A percentile compares a stretch with the other conserved stretches of the same genome.
phyloP scores from a whole-genome alignment of 2,329 filamentous ascomycete genomes.

The Magnaporthales sp. region DNA sequence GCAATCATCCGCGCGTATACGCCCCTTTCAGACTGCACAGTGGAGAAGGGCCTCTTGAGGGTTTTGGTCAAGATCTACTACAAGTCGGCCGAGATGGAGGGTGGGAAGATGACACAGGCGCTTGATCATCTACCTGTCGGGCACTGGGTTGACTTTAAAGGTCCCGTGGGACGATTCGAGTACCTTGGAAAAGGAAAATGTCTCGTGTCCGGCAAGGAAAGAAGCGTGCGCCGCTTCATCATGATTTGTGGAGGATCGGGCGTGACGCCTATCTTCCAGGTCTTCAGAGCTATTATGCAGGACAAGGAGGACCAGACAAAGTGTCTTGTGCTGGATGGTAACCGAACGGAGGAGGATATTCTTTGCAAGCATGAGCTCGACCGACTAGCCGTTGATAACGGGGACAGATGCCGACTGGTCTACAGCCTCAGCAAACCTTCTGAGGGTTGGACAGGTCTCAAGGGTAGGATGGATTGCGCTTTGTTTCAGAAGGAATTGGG shows the following conservation, averaged over 20 bases:
- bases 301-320: slow-evolving; percentile 54
- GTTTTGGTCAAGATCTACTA: slow-evolving; percentile 80
- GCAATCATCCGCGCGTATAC: slow-evolving; percentile 82
- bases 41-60: slow-evolving; percentile 55
- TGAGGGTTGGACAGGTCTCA: slow-evolving; percentile 57
- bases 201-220: slow-evolving; percentile 44
- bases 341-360: slow-evolving; percentile 72
- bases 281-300: slow-evolving; percentile 64
- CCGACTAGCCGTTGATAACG: slow-evolving; percentile 40
- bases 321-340: slow-evolving; percentile 72
- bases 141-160: slow-evolving; percentile 74
- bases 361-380: slow-evolving; percentile 69
- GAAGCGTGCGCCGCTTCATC: slow-evolving; percentile 57
- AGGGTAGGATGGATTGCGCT: slow-evolving; percentile 55
- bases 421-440: slow-evolving; percentile 60
- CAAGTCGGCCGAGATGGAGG: slow-evolving; percentile 41
- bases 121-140: slow-evolving; percentile 66
- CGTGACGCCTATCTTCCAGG: slow-evolving; percentile 85
- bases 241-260: slow-evolving; percentile 90
- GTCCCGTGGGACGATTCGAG: slow-evolving; percentile 77
- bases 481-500: slow-evolving; percentile 53
- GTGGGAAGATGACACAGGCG: slow-evolving; percentile 76
- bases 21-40: slow-evolving; percentile 57
- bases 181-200: slow-evolving; percentile 64
- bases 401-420: slow-evolving; percentile 51